Evolutionary conservation across 1,139 yeast species (phyloP).

Genomic region (Kodamaea fungicola): DNA sequence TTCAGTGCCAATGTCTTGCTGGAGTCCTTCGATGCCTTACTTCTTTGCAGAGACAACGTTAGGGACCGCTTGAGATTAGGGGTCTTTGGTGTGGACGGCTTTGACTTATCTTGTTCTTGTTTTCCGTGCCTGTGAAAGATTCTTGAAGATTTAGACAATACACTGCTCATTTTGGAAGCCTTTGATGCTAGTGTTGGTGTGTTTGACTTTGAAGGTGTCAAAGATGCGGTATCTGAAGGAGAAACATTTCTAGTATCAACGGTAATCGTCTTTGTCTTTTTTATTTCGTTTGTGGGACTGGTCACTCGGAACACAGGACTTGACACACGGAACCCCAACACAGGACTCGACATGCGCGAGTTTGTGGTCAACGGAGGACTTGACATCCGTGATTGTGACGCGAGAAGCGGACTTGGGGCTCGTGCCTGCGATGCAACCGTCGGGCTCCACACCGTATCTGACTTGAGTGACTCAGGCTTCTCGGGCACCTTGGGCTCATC

Average conservation of each 20-base stretch:
- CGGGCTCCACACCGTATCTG: no score
- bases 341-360: no score
- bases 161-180: constrained; percentile 24
- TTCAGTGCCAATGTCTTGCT: no score
- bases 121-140: constrained; percentile 28
- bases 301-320: no score
- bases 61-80: not conserved
- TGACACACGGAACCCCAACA: no score
- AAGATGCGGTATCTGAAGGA: not conserved
- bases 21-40: no score
- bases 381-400: no score
- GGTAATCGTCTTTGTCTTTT: not conserved
- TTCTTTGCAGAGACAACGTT: no score
- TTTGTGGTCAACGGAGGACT: no score
- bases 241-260: constrained; percentile 1
- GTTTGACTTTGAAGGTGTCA: not conserved
- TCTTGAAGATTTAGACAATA: constrained; percentile 30
- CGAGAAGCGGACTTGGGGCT: no score
- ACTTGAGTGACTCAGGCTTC: no score
- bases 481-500: constrained; percentile 5
- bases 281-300: not conserved
- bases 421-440: no score
- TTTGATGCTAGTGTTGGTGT: constrained; percentile 4
- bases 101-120: constrained; percentile 4
- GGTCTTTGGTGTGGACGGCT: not conserved